Conservation (phyloP, 176 grass and related monocot species). For the Zea luxurians region DNA sequence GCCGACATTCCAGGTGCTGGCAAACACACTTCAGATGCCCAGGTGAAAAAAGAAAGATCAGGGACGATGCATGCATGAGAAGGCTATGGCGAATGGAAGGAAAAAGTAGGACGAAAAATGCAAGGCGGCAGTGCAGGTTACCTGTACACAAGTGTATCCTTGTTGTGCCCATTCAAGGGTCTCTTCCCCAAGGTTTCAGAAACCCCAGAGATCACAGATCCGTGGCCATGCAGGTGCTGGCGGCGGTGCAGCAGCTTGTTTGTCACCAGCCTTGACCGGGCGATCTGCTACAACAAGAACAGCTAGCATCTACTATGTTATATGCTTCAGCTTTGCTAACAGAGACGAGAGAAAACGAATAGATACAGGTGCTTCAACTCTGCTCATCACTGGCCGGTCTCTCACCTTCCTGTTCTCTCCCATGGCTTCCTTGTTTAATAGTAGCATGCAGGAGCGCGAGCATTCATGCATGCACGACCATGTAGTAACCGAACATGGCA, state of each 20-base stretch:
- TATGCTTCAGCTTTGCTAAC: constrained; percentile 31
- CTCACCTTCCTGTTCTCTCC: constrained; percentile 54
- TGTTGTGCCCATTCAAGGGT: constrained; percentile 37
- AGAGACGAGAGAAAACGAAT: constrained; percentile 26
- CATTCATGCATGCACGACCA: constrained; percentile 34
- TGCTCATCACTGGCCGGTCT: constrained; percentile 34
- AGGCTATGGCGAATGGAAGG: too few species aligned
- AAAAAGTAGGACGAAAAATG: not conserved
- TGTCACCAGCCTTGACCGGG: constrained; percentile 57
- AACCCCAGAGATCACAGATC: constrained; percentile 56
- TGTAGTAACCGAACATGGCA: constrained; percentile 42
- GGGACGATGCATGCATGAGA: too few species aligned
- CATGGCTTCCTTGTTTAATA: constrained; percentile 46
- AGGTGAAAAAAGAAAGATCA: not conserved
- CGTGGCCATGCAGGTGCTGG: constrained; percentile 41
- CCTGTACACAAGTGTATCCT: constrained; percentile 69
- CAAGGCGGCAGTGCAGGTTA: constrained; percentile 23
- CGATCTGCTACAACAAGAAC: constrained; percentile 66
- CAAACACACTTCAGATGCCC: constrained; percentile 64
- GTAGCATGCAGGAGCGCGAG: constrained; percentile 32
- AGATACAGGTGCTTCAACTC: constrained; percentile 28
- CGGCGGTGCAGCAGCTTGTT: constrained; percentile 55
- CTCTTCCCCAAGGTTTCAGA: constrained; percentile 49
- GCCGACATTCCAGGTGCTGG: constrained; percentile 91
- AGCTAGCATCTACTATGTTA: too few species aligned